Conservation (phyloP, 164 flowering plant genomes). For the Stephania japonica region DNA sequence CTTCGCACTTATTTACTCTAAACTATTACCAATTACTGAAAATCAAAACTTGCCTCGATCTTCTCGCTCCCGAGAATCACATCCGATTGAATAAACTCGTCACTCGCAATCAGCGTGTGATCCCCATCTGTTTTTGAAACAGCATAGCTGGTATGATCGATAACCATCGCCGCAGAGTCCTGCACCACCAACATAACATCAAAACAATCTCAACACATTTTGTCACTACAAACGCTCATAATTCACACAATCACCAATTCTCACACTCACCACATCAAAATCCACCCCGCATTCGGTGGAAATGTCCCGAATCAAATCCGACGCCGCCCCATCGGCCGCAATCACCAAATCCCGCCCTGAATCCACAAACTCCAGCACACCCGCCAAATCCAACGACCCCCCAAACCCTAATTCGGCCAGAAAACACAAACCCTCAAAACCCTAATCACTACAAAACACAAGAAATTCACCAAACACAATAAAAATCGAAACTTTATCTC, state of each 20-base stretch:
- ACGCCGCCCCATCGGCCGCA: slow-evolving; percentile 66
- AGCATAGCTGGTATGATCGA: slow-evolving; percentile 85
- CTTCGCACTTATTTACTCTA: neutral
- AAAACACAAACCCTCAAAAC: neutral
- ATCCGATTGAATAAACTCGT: slow-evolving; percentile 60
- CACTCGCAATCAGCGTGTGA: slow-evolving; percentile 84
- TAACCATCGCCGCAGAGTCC: slow-evolving; percentile 77
- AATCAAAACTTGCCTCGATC: slow-evolving; percentile 34
- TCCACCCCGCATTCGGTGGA: slow-evolving; percentile 92
- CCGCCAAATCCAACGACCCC: slow-evolving; percentile 61
- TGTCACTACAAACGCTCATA: neutral
- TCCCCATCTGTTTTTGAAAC: slow-evolving; percentile 69
- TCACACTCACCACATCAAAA: slow-evolving; percentile 71
- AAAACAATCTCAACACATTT: slow-evolving; percentile 1
- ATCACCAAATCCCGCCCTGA: slow-evolving; percentile 81
- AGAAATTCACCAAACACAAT: neutral
- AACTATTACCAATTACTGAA: neutral
- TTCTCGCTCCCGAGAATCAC: slow-evolving; percentile 54
- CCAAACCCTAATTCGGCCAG: slow-evolving; percentile 52
- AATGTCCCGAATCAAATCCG: slow-evolving; percentile 77
- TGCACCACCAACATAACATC: slow-evolving; percentile 12
- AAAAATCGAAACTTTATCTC: neutral
- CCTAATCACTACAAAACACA: slow-evolving; percentile 1
- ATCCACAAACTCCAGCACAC: slow-evolving; percentile 77
- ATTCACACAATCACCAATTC: neutral